phyloP scores from a whole-genome alignment of 2,329 filamentous ascomycete genomes.

The Fusarium neocosmosporiellum region DNA sequence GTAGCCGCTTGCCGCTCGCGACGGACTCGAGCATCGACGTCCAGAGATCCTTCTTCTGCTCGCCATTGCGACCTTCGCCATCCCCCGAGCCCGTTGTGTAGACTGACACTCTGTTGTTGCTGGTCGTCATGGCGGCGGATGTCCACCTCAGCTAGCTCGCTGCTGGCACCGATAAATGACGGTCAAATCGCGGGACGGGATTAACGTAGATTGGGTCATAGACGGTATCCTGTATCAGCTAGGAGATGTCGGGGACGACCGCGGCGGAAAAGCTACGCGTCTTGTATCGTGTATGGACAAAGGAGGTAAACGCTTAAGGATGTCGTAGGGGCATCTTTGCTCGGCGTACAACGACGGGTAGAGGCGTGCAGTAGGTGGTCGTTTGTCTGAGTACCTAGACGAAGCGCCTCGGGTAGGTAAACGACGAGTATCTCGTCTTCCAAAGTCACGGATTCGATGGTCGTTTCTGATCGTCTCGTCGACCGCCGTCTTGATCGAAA shows the following conservation, averaged over 20 bases:
- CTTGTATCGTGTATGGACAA: conserved; percentile 35
- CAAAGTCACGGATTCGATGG: background rate
- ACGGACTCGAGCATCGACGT: conserved; percentile 91
- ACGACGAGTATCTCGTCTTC: conserved; percentile 14
- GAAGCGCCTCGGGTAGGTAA: conserved; percentile 16
- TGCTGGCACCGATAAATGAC: conserved; percentile 17
- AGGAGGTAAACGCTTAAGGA: conserved; percentile 36
- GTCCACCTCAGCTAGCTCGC: conserved; percentile 29
- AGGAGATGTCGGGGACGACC: conserved; percentile 8
- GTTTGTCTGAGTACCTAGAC: conserved; percentile 7
- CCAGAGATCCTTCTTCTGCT: conserved; percentile 92
- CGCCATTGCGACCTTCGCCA: conserved; percentile 69
- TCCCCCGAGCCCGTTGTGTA: conserved; percentile 67
- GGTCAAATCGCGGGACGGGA: conserved; percentile 2
- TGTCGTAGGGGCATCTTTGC: conserved; percentile 45
- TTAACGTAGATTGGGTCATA: conserved; percentile 28
- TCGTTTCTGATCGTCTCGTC: conserved; percentile 27
- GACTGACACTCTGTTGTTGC: conserved; percentile 69
- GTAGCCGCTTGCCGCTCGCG: conserved; percentile 87
- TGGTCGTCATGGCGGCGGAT: conserved; percentile 58
- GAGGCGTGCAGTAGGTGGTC: conserved; percentile 1
- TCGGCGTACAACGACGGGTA: conserved; percentile 17
- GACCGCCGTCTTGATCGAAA: conserved; percentile 41
- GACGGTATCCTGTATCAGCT: background rate
- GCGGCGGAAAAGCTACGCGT: conserved; percentile 32